Evolutionary conservation across 2,329 filamentous ascomycete species (phyloP).

Genomic region (Sclerotinia borealis): DNA sequence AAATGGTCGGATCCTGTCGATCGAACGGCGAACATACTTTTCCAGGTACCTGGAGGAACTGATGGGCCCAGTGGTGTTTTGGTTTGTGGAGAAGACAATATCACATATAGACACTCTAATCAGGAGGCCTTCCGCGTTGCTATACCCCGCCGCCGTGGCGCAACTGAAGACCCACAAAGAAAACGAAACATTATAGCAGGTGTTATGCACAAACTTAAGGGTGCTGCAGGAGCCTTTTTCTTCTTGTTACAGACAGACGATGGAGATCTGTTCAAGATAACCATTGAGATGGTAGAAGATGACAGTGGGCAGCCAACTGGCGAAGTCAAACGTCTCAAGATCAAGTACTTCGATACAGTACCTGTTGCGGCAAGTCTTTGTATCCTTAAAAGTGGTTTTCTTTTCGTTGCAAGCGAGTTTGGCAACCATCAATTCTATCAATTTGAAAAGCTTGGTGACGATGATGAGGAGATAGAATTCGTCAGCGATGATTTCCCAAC

Average conservation of each 20-base stretch:
- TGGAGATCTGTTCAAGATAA: constrained; percentile 97
- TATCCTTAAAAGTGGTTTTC: constrained; percentile 91
- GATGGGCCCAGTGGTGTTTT: constrained; percentile 93
- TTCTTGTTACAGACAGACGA: constrained; percentile 94
- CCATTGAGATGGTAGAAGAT: constrained; percentile 83
- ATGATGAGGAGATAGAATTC: constrained; percentile 85
- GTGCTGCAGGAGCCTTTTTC: constrained; percentile 81
- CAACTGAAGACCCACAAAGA: constrained; percentile 85
- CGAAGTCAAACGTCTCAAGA: constrained; percentile 75
- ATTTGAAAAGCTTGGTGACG: constrained; percentile 93
- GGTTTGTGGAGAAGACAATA: constrained; percentile 88
- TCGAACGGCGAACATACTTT: constrained; percentile 79
- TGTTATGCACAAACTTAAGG: constrained; percentile 95
- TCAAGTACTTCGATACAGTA: constrained; percentile 98
- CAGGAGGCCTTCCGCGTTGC: constrained; percentile 83
- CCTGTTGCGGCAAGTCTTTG: constrained; percentile 81
- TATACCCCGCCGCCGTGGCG: constrained; percentile 78
- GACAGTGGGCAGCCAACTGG: constrained; percentile 70
- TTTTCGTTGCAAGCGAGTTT: constrained; percentile 87
- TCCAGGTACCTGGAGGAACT: constrained; percentile 89
- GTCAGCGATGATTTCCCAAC: constrained; percentile 75
- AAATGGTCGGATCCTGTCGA: constrained; percentile 96
- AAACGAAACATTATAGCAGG: constrained; percentile 84
- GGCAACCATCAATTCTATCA: constrained; percentile 95
- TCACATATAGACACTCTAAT: constrained; percentile 96